Conservation (phyloP, 2,329 filamentous ascomycete genomes). For the Salinomyces thailandicus region DNA sequence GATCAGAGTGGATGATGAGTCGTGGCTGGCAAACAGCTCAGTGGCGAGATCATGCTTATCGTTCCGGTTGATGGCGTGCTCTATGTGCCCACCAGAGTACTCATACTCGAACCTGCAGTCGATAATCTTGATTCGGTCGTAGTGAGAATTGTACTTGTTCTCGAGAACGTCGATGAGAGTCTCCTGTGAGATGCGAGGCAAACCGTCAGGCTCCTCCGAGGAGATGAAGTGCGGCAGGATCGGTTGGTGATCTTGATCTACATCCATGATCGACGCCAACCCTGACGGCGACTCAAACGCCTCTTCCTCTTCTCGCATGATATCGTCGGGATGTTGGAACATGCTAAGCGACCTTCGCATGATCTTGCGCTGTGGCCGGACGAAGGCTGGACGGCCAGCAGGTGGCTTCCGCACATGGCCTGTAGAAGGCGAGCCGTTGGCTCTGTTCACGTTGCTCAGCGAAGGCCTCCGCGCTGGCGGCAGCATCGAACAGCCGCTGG, state of each 20-base stretch:
- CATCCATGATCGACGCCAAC: slow-evolving; percentile 68
- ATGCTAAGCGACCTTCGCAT: slow-evolving; percentile 91
- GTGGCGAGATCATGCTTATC: slow-evolving; percentile 79
- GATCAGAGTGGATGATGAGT: slow-evolving; percentile 64
- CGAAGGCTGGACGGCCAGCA: slow-evolving; percentile 49
- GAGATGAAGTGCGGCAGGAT: slow-evolving; percentile 74
- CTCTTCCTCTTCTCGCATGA: slow-evolving; percentile 68
- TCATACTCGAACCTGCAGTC: slow-evolving; percentile 99
- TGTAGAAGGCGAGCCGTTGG: slow-evolving; percentile 65
- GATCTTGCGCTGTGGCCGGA: slow-evolving; percentile 71
- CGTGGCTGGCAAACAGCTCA: slow-evolving; percentile 57
- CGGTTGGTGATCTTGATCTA: slow-evolving; percentile 58
- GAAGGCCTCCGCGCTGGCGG: slow-evolving; percentile 58
- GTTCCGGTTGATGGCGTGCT: slow-evolving; percentile 89
- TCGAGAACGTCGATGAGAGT: slow-evolving; percentile 83
- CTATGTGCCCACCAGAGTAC: slow-evolving; percentile 91
- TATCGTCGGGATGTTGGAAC: slow-evolving; percentile 85
- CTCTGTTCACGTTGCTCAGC: slow-evolving; percentile 47
- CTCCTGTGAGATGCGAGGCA: slow-evolving; percentile 74
- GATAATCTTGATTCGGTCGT: slow-evolving; percentile 74
- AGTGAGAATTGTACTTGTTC: slow-evolving; percentile 66
- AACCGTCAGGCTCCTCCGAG: slow-evolving; percentile 69
- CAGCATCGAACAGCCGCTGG: slow-evolving; percentile 41
- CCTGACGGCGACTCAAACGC: slow-evolving; percentile 37
- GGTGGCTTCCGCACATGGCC: slow-evolving; percentile 57